Evolutionary conservation across 495 filamentous ascomycete genomes (phyloP), one percentile per base, ranked within the genome.

Genomic region (Cenococcum geophilum): DNA sequence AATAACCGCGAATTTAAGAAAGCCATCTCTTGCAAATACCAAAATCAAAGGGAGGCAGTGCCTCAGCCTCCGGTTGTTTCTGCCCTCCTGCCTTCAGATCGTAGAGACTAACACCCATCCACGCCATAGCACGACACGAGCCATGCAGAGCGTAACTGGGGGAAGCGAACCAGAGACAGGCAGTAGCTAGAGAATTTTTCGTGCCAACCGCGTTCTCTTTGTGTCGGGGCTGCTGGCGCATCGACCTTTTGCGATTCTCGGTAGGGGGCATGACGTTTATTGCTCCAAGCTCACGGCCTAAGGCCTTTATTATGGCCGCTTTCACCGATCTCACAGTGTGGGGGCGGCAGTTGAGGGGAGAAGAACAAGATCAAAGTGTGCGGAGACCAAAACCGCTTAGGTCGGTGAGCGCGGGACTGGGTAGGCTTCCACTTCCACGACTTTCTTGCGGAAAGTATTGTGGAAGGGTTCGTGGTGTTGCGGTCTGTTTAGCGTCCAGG

Each of bases 1-100:
- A 16, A 47, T 12, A 21, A 45, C 18, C 20, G 32, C 34, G 37
- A 40, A 36, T 40, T n/a, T 40, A 25, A 37, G 16, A 55, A 58
- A 50, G 20, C 43, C 62, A 55, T 65, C 55, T 63, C 54, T 50
- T 42, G 14, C 20, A 42, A 56, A 40, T 22, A 56, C 42, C 57
- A 59, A 56, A 65, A 52, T 62, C 16, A 47, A 61, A 43, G 25
- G 53, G 62, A 61, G 66, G 66, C 62, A 62, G 66, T 68, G 65
- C 61, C 58, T 59, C 66, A 68, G 62, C 66, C 66, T 62, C 56
- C 59, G 62, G 58, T 43, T 65, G 23, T 47, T 34, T 48, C 48
- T 61, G 45, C 55, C 57, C 20, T 58, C 25, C 62, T n/a, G 59
- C 5, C 20, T 25, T 52, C 21, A 27, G 21, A 52, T 52, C 21